Base-by-base conservation (phyloP, 2,329 filamentous ascomycete genomes). In the Hymenotorrendiella dingleyae region DNA sequence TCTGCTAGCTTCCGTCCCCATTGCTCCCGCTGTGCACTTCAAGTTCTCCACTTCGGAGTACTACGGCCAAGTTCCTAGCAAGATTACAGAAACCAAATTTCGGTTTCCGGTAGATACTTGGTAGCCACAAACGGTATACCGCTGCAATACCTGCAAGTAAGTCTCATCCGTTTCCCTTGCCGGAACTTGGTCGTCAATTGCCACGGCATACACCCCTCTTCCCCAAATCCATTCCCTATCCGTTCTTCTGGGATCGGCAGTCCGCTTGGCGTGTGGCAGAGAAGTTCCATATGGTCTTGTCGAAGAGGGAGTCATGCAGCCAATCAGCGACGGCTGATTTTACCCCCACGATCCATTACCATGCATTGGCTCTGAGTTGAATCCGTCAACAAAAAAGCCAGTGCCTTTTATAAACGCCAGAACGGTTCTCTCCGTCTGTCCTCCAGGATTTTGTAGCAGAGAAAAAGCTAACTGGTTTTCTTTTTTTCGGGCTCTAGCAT, bases 401-500 rank as follows among this genome's bases (percentile, higher is more conserved):
- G 12, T 8, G 5, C 5, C 19, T 6, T 9, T 21, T 22, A 5
- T 20, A 11, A 11, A n/a, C 8, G 9, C 32, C 22, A 17, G 19
- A 34, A 6, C 20, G 20, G 32, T 21, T 34, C 16, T 12, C 17
- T 34, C 9, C 10, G 9, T n/a, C 22, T 21, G 11, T 8, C 16
- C 16, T 29, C 16, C 27, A 12, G 27, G 38, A 34, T 23, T 22
- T 40, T 24, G 22, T 36, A 34, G 22, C 29, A 36, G 27, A 17
- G 23, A 40, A 38, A 37, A 41, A 27, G 37, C 36, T 46, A 43
- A 46, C 43, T 35, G 32, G 32, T 40, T 32, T 35, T 28, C 10
- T 27, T 20, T 14, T 40, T 43, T 43, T 23, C 21, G 29, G 40
- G 21, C 35, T 36, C 32, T 41, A 49, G 46, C 46, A 32, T 28